Conservation (phyloP, 106 monocot species). For the Gastrodia elata region DNA sequence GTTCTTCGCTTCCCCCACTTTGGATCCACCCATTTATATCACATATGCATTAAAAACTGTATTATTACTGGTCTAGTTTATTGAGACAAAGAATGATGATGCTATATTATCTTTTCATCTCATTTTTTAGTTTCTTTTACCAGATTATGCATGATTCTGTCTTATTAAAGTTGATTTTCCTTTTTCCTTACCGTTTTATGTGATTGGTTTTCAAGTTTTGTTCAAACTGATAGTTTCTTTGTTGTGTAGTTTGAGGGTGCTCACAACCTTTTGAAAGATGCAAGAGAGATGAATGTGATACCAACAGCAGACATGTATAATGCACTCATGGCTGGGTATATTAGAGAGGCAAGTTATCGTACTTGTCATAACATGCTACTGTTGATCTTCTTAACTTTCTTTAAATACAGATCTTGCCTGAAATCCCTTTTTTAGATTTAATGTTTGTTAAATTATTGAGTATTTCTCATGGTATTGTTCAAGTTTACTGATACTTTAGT, state of each 20-base stretch:
- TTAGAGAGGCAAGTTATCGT: slow-evolving; percentile 49
- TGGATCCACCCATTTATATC: no score
- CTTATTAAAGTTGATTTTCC: neutral
- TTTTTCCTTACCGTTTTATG: neutral
- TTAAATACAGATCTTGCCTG: slow-evolving; percentile 1
- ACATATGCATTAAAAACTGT: neutral
- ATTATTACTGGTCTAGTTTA: neutral
- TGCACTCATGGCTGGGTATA: slow-evolving; percentile 63
- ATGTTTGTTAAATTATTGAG: neutral
- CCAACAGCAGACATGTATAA: slow-evolving; percentile 72
- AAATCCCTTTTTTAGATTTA: slow-evolving; percentile 1
- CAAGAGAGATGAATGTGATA: slow-evolving; percentile 28
- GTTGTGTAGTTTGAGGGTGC: slow-evolving; percentile 72
- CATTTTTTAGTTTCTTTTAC: neutral
- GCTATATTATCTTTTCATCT: neutral
- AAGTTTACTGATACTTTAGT: neutral
- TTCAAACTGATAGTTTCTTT: neutral
- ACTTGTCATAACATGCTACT: neutral
- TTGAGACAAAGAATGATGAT: neutral
- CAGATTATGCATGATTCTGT: neutral
- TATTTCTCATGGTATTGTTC: neutral
- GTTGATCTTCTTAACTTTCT: neutral
- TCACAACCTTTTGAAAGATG: slow-evolving; percentile 40
- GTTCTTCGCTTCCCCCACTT: no score
- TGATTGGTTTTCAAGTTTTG: neutral